A percentile compares a stretch with the other conserved stretches of the same genome.
These are phyloP conservation scores for Ogataea populi-albae DNA, from an alignment of 805 yeast genomes.

Conservation along the genomic window DNA sequence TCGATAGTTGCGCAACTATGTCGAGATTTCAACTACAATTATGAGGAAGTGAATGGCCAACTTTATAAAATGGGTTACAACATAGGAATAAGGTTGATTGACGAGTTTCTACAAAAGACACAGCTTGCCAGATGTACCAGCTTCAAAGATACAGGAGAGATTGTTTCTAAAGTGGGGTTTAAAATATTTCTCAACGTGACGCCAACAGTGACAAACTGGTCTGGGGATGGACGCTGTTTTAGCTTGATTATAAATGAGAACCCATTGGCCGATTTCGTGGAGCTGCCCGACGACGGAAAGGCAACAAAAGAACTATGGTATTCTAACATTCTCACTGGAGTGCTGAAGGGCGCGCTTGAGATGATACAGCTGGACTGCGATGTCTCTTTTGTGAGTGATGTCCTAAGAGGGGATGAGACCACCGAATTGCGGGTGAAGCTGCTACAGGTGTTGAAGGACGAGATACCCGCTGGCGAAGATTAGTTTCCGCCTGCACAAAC, in stretches of 20 bases:
- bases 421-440: slow-evolving; percentile 80
- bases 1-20: slow-evolving; percentile 89
- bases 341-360: slow-evolving; percentile 84
- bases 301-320: slow-evolving; percentile 82
- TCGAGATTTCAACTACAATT: slow-evolving; percentile 74
- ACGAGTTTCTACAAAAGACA: slow-evolving; percentile 87
- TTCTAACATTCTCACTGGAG: slow-evolving; percentile 86
- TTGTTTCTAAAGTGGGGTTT: slow-evolving; percentile 83
- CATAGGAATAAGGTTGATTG: slow-evolving; percentile 86
- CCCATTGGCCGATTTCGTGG: slow-evolving; percentile 93
- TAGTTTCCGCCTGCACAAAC: slow-evolving; percentile 3
- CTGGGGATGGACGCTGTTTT: slow-evolving; percentile 70
- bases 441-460: slow-evolving; percentile 77
- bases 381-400: slow-evolving; percentile 74
- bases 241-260: slow-evolving; percentile 74
- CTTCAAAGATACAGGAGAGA: slow-evolving; percentile 84
- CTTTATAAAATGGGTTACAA: slow-evolving; percentile 93
- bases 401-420: slow-evolving; percentile 72
- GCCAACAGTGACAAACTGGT: slow-evolving; percentile 70
- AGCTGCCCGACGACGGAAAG: slow-evolving; percentile 77
- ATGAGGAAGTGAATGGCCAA: slow-evolving; percentile 74
- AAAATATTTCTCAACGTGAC: slow-evolving; percentile 80
- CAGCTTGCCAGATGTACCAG: slow-evolving; percentile 79
- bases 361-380: slow-evolving; percentile 96
- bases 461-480: slow-evolving; percentile 96